These are phyloP conservation scores for Ambispora gerdemannii DNA, from an alignment of 192 early-diverging fungal genomes.

Conservation along the genomic window DNA sequence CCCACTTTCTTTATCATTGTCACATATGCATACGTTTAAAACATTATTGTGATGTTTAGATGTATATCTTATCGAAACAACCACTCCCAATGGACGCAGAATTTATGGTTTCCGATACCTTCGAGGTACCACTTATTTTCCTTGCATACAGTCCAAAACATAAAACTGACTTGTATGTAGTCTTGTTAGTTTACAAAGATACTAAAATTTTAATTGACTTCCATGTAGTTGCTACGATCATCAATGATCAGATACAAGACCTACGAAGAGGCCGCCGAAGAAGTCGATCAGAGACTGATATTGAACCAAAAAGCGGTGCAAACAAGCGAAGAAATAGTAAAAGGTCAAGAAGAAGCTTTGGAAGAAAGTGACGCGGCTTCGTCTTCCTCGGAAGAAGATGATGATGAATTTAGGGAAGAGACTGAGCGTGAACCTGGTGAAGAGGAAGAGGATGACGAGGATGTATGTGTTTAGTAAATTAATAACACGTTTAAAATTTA, in stretches of 20 bases:
- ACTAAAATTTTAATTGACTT: too few relatives aligned
- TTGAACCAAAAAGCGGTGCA: slow-evolving; percentile 50
- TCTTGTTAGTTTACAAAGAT: too few relatives aligned
- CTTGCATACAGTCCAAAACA: too few relatives aligned
- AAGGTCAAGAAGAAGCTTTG: slow-evolving; percentile 34
- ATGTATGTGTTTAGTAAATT: too few relatives aligned
- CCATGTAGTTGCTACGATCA: slow-evolving; percentile 53
- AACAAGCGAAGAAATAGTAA: slow-evolving; percentile 37
- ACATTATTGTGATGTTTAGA: slow-evolving; percentile 34
- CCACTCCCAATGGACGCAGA: slow-evolving; percentile 83
- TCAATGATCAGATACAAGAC: slow-evolving; percentile 53
- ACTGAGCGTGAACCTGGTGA: slow-evolving; percentile 42
- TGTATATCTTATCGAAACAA: slow-evolving; percentile 86
- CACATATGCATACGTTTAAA: too few relatives aligned
- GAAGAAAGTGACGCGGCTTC: slow-evolving; percentile 48
- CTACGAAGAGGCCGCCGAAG: slow-evolving; percentile 80
- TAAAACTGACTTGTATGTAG: too few relatives aligned
- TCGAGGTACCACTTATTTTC: slow-evolving; percentile 49
- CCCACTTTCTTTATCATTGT: too few relatives aligned
- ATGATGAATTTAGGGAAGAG: slow-evolving; percentile 37
- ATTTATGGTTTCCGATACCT: slow-evolving; percentile 77
- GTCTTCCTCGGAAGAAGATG: slow-evolving; percentile 42
- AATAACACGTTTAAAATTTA: too few relatives aligned
- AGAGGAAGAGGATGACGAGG: slow-evolving; percentile 39
- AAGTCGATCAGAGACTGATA: slow-evolving; percentile 55